Evolutionary conservation across 2,329 filamentous ascomycete genomes (phyloP), one percentile per base, ranked within the genome.

Genomic region (Dothistroma septosporum): DNA sequence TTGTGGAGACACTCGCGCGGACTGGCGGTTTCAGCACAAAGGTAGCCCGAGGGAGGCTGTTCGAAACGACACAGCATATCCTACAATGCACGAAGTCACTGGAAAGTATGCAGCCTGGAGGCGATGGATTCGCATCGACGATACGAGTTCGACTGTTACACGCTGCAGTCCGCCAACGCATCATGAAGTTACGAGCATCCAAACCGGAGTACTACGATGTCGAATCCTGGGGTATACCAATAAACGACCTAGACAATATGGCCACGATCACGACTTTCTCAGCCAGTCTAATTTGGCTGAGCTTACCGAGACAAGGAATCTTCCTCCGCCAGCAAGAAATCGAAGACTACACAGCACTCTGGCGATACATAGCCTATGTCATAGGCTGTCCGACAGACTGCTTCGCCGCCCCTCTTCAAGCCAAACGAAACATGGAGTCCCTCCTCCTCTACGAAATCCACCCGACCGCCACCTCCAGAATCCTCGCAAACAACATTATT

Each of bases 401-500:
- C 24, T 81, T 80, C 64, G 78, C 79, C 1, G 83, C 80, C 0
- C 79, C 83, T 0, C 75, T 76, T 6, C 78, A 79, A 35, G 85
- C 87, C 1, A 85, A 82, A 65, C 77, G 78, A 1, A 81, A 86
- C 69, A 87, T 91, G 83, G 88, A 92, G 66, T 84, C 83, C 0
- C 76, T 92, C 1, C 73, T 90, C 19, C 75, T 84, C 31, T 81
- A 86, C 31, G 89, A 92, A 72, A 81, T 92, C 21, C 71, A 82
- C 28, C 89, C 90, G 0, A 86, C 84, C 0, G 75, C 80, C 0
- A 88, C 82, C 21, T 87, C 84, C 0, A 80, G 80, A 50, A 78
- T 87, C 7, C 79, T 93, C 28, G 88, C 88, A 2, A 88, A 88
- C 73, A 93, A 92, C 70, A 88, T 92, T 68, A 86, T 93, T 66